Evolutionary conservation across 2,329 filamentous ascomycete species (phyloP).

Genomic region (Fusarium caatingaense): DNA sequence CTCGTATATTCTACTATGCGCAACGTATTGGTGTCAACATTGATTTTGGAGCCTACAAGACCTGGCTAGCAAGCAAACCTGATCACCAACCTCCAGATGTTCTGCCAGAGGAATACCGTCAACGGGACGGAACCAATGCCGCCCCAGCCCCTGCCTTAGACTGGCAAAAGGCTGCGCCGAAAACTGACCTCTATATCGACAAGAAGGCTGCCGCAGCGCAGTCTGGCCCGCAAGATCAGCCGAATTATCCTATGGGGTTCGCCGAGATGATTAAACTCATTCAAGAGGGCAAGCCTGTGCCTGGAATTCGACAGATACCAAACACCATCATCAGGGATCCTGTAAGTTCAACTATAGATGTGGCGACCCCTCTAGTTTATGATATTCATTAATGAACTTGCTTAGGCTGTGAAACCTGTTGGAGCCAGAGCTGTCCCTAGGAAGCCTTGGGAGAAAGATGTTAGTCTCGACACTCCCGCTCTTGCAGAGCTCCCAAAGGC

Average conservation of each 20-base stretch:
- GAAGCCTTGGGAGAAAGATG: constrained; percentile 83
- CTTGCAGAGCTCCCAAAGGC: constrained; percentile 40
- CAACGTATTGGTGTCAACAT: constrained; percentile 64
- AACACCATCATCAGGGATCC: constrained; percentile 79
- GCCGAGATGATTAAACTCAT: constrained; percentile 88
- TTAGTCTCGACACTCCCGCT: constrained; percentile 19
- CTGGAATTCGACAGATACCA: constrained; percentile 88
- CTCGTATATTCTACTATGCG: constrained; percentile 75
- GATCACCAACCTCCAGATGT: constrained; percentile 51
- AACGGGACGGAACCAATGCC: constrained; percentile 17
- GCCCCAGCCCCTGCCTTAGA: constrained; percentile 45
- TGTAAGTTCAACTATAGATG: constrained; percentile 56
- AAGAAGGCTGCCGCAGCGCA: constrained; percentile 46
- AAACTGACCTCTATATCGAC: constrained; percentile 59
- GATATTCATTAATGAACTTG: constrained; percentile 9
- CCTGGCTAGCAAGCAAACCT: constrained; percentile 63
- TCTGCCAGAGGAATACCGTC: constrained; percentile 51
- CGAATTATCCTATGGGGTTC: constrained; percentile 84
- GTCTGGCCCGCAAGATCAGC: constrained; percentile 55
- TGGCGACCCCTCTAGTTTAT: background rate
- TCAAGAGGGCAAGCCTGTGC: constrained; percentile 82
- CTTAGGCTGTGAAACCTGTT: constrained; percentile 61
- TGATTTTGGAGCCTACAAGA: constrained; percentile 75
- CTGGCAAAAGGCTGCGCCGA: constrained; percentile 64
- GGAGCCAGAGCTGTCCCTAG: constrained; percentile 60